phyloP scores from a whole-genome alignment of 805 yeast genomes.

The Saccharomycopsis fermentans region DNA sequence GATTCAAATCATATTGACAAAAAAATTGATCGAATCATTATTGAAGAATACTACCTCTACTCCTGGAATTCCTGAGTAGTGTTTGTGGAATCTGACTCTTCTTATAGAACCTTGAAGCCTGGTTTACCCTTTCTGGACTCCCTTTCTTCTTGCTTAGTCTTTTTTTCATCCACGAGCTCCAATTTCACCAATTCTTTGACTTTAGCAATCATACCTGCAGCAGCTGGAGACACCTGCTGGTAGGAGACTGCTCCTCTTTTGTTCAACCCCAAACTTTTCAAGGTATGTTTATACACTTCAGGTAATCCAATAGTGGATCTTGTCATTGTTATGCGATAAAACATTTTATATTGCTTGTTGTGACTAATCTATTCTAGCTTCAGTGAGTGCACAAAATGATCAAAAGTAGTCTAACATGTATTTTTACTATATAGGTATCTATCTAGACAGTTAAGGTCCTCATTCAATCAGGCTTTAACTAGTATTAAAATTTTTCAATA shows the following conservation, averaged over 20 bases:
- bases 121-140: conserved; percentile 49
- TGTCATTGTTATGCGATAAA: conserved; percentile 60
- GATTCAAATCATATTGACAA: no score
- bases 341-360: conserved; percentile 20
- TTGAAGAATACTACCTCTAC: no score
- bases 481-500: no score
- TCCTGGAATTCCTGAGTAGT: no score
- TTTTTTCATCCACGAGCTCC: conserved; percentile 50
- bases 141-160: conserved; percentile 44
- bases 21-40: no score
- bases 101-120: conserved; percentile 45
- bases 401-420: no score
- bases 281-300: conserved; percentile 49
- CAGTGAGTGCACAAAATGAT: no score
- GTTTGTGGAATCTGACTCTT: no score
- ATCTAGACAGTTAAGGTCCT: no score
- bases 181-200: conserved; percentile 84
- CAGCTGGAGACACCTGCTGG: conserved; percentile 61
- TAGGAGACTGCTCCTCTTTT: conserved; percentile 66
- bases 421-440: no score
- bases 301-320: conserved; percentile 87
- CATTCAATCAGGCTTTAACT: no score
- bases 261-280: conserved; percentile 63
- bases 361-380: background rate
- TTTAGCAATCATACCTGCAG: conserved; percentile 74